These are phyloP conservation scores for Elongisporangium prolatum DNA, from an alignment of 352 stramenopile species.

Conservation along the genomic window DNA sequence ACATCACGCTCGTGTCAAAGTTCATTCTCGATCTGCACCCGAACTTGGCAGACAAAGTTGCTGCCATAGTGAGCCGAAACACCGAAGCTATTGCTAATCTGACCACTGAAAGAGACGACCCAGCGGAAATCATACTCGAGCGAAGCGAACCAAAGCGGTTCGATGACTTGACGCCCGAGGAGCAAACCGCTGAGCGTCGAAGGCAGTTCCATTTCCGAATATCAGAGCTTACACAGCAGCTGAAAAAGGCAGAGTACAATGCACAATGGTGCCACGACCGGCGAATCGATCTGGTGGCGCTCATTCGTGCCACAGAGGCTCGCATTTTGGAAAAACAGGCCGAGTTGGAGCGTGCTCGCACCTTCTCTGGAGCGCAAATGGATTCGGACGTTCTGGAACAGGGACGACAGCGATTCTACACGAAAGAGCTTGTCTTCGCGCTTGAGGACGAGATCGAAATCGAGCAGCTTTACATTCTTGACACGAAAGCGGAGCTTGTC, in stretches of 20 bases:
- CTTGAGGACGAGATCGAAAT: slow-evolving; percentile 83
- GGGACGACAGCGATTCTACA: slow-evolving; percentile 71
- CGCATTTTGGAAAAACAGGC: slow-evolving; percentile 79
- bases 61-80: slow-evolving; percentile 33
- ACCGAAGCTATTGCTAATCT: slow-evolving; percentile 1
- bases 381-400: slow-evolving; percentile 75
- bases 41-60: slow-evolving; percentile 39
- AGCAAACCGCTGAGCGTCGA: slow-evolving; percentile 46
- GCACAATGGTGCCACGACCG: slow-evolving; percentile 71
- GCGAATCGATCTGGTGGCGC: slow-evolving; percentile 57
- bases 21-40: slow-evolving; percentile 62
- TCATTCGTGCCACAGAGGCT: slow-evolving; percentile 60
- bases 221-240: slow-evolving; percentile 40
- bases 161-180: slow-evolving; percentile 44
- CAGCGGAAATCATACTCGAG: slow-evolving; percentile 8
- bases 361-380: slow-evolving; percentile 70
- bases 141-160: slow-evolving; percentile 20
- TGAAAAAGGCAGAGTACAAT: slow-evolving; percentile 71
- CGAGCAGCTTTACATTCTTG: slow-evolving; percentile 80
- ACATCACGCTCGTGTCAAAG: slow-evolving; percentile 57
- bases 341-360: slow-evolving; percentile 60
- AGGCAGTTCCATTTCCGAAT: slow-evolving; percentile 78
- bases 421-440: slow-evolving; percentile 61
- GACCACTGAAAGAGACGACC: slow-evolving; percentile 2
- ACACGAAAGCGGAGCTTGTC: slow-evolving; percentile 69